Evolutionary conservation across 345 rosid genomes (phyloP).

Genomic region (Cardamine occulta): DNA sequence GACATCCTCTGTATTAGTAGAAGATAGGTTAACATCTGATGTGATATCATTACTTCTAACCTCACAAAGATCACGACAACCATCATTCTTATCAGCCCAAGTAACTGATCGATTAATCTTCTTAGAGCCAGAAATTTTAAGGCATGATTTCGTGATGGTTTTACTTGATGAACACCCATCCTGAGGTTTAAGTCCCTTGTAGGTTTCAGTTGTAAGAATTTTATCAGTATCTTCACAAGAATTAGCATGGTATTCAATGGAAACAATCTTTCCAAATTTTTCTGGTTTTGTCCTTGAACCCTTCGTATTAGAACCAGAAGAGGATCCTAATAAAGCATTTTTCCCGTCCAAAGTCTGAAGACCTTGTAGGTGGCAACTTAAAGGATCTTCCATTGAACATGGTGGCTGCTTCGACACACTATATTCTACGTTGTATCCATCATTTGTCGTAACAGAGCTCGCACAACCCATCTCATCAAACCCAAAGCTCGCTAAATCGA

Average conservation of each 20-base stretch:
- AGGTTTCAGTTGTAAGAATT: conserved; percentile 33
- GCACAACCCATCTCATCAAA: conserved; percentile 20
- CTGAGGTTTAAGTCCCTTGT: conserved; percentile 30
- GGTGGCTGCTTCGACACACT: conserved; percentile 41
- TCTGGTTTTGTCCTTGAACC: conserved; percentile 38
- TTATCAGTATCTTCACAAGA: conserved; percentile 42
- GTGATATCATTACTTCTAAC: conserved; percentile 48
- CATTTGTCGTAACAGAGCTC: conserved; percentile 9
- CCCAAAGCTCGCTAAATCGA: conserved; percentile 13
- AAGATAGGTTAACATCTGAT: conserved; percentile 27
- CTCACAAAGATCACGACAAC: conserved; percentile 56
- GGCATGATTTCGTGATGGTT: conserved; percentile 60
- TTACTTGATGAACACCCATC: conserved; percentile 45
- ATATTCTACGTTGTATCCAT: conserved; percentile 13
- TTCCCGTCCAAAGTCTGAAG: conserved; percentile 19
- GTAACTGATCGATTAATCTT: conserved; percentile 63
- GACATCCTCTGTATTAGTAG: conserved; percentile 42
- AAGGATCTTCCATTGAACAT: conserved; percentile 28
- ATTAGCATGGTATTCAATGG: conserved; percentile 33
- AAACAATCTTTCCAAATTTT: conserved; percentile 40
- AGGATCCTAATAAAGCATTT: conserved; percentile 26
- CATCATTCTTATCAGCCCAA: conserved; percentile 82
- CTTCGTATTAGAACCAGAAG: conserved; percentile 43
- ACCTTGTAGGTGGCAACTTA: conserved; percentile 9
- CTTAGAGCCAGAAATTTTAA: conserved; percentile 60